A percentile compares a stretch with the other conserved stretches of the same genome.
Evolutionary conservation across 352 stramenopile species (phyloP).

Genomic region (Elongisporangium senticosum): DNA sequence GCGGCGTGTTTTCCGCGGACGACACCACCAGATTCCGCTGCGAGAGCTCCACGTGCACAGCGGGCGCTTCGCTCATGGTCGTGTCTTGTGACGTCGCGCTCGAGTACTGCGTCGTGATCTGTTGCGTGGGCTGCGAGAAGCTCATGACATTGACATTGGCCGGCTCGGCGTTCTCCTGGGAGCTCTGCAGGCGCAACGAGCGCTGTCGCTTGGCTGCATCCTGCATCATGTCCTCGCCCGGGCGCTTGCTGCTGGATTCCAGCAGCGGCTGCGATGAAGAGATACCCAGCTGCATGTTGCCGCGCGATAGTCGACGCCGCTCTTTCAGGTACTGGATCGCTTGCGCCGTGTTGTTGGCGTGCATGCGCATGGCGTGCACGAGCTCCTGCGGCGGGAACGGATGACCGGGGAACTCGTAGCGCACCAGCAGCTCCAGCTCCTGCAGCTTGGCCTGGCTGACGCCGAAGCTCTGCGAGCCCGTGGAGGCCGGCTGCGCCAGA

Average conservation of each 20-base stretch:
- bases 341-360: slow-evolving; percentile 36
- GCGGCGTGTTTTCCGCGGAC: slow-evolving; percentile 2
- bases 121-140: slow-evolving; percentile 9
- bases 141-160: slow-evolving; percentile 24
- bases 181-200: slow-evolving; percentile 7
- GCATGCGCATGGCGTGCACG: slow-evolving; percentile 29
- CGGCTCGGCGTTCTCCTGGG: slow-evolving; percentile 10
- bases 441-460: slow-evolving; percentile 44
- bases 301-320: slow-evolving; percentile 14
- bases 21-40: slow-evolving; percentile 8
- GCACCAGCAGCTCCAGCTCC: slow-evolving; percentile 47
- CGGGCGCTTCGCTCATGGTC: neutral
- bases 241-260: neutral
- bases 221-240: neutral
- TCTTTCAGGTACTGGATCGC: slow-evolving; percentile 50
- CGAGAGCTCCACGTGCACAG: neutral
- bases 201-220: slow-evolving; percentile 3
- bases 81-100: slow-evolving; percentile 9
- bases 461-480: neutral
- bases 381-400: slow-evolving; percentile 42
- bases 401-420: slow-evolving; percentile 49
- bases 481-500: neutral
- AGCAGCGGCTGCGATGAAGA: neutral
- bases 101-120: neutral
- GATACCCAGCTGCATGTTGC: neutral